These are phyloP conservation scores for Wickerhamomyces sp. DNA, from an alignment of 1,139 yeast species.

Conservation along the genomic window DNA sequence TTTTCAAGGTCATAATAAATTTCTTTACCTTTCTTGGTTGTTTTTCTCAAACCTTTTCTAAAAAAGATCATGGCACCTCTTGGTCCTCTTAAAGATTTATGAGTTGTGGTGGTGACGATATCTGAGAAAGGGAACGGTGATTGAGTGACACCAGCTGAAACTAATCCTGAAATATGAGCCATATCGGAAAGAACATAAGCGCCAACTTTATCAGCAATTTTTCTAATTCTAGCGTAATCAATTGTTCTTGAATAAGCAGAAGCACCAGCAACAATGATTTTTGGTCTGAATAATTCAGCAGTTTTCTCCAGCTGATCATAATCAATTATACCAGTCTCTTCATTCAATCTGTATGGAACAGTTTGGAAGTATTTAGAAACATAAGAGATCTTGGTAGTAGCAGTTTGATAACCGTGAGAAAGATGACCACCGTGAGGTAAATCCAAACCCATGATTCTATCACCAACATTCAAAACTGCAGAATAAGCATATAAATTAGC, in stretches of 20 bases:
- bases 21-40: conserved; percentile 84
- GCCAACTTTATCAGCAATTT: conserved; percentile 89
- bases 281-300: conserved; percentile 87
- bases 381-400: conserved; percentile 80
- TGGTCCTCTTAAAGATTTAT: conserved; percentile 96
- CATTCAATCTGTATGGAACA: conserved; percentile 90
- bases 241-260: conserved; percentile 91
- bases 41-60: conserved; percentile 86
- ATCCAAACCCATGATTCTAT: conserved; percentile 93
- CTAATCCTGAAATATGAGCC: conserved; percentile 96
- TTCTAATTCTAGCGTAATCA: conserved; percentile 84
- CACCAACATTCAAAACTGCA: conserved; percentile 87
- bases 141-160: conserved; percentile 87
- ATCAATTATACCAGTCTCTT: conserved; percentile 84
- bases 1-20: conserved; percentile 80
- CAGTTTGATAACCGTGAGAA: conserved; percentile 94
- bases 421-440: conserved; percentile 97
- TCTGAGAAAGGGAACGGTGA: conserved; percentile 95
- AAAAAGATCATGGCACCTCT: conserved; percentile 98
- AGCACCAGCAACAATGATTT: conserved; percentile 93
- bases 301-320: conserved; percentile 84
- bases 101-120: conserved; percentile 95
- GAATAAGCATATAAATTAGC: conserved; percentile 93
- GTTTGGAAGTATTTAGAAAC: conserved; percentile 94
- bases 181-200: conserved; percentile 90